These are phyloP conservation scores for Agrocybe pediades DNA, from an alignment of 768 basidiomycete genomes.

Conservation along the genomic window DNA sequence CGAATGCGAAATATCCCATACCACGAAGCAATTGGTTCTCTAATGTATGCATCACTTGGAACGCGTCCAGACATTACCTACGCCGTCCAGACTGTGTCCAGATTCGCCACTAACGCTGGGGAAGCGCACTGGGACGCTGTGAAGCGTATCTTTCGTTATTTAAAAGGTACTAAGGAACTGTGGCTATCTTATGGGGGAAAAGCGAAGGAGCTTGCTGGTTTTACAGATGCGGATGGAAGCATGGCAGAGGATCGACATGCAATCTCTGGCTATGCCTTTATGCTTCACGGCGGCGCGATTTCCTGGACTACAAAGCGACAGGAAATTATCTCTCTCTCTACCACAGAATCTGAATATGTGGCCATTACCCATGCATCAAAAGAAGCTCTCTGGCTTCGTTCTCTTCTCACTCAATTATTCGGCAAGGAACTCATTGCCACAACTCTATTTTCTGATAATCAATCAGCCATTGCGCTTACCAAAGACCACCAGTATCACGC, in stretches of 20 bases:
- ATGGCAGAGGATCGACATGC: conserved; percentile 22
- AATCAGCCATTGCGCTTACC: conserved; percentile 2
- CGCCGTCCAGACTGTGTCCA: conserved; percentile 27
- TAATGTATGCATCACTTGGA: conserved; percentile 13
- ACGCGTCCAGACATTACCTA: no score
- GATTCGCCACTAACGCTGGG: conserved; percentile 32
- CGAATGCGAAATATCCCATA: no score
- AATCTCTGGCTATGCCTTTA: conserved; percentile 24
- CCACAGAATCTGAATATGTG: conserved; percentile 4
- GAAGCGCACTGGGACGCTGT: conserved; percentile 36
- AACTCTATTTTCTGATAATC: no score
- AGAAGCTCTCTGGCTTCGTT: no score
- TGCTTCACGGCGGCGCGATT: conserved; percentile 24
- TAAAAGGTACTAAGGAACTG: conserved; percentile 31
- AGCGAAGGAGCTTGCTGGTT: conserved; percentile 20
- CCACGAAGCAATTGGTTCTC: no score
- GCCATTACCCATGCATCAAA: conserved; percentile 4
- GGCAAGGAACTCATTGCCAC: no score
- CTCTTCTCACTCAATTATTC: no score
- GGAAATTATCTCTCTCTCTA: conserved; percentile 7
- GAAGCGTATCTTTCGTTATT: conserved; percentile 37
- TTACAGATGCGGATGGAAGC: conserved; percentile 23
- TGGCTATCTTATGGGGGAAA: conserved; percentile 14
- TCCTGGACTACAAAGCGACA: conserved; percentile 2
- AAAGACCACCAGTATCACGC: conserved; percentile 1